These are phyloP conservation scores for Primulina eburnea DNA, from an alignment of 257 asterid genomes.

Conservation along the genomic window DNA sequence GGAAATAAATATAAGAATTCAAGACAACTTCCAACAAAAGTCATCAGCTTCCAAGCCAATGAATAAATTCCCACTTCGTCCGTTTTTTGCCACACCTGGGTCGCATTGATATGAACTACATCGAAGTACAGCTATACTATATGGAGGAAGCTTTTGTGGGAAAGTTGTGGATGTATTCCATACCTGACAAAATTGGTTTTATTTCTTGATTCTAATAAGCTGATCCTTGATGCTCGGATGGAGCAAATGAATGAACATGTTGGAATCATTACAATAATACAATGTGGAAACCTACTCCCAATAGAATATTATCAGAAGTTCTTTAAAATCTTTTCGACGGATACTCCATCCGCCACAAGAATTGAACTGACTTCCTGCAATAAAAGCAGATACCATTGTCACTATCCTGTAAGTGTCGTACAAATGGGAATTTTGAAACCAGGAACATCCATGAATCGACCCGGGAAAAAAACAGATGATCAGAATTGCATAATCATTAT, in stretches of 20 bases:
- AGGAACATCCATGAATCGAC: neutral
- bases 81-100: neutral
- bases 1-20: neutral
- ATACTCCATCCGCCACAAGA: slow-evolving; percentile 76
- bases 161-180: neutral
- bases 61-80: neutral
- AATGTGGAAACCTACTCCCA: slow-evolving; percentile 19
- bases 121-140: neutral
- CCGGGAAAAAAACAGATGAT: neutral
- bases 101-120: neutral
- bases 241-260: slow-evolving; percentile 29
- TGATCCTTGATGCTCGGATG: slow-evolving; percentile 28
- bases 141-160: slow-evolving; percentile 2
- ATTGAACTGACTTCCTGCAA: slow-evolving; percentile 83
- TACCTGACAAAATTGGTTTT: slow-evolving; percentile 20
- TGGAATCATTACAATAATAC: slow-evolving; percentile 19
- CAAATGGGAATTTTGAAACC: neutral
- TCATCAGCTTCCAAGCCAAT: neutral
- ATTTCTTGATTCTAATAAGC: slow-evolving; percentile 20
- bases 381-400: slow-evolving; percentile 11
- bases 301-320: slow-evolving; percentile 40
- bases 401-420: neutral
- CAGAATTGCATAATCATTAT: neutral
- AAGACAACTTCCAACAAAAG: neutral
- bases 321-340: slow-evolving; percentile 64